phyloP scores from a whole-genome alignment of 73 alveolate species.

The Paramecium sexaurelia region DNA sequence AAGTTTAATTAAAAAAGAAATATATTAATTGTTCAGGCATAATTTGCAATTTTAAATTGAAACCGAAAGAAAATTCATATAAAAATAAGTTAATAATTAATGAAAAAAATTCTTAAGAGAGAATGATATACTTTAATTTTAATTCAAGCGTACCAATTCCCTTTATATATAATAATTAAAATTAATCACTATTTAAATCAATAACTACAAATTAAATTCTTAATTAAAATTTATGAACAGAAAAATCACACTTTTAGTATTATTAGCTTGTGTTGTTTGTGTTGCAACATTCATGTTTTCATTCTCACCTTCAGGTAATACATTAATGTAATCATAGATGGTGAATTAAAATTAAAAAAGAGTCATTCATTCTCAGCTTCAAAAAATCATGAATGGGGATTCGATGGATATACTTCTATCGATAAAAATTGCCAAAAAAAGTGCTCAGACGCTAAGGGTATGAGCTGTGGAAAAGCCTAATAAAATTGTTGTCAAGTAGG shows the following conservation, averaged over 20 bases:
- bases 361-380: background rate
- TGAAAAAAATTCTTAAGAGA: background rate
- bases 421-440: background rate
- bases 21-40: background rate
- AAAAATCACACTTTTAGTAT: background rate
- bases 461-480: background rate
- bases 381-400: constrained; percentile 18
- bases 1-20: background rate
- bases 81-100: background rate
- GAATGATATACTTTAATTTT: background rate
- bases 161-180: too few relatives aligned
- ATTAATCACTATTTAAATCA: background rate
- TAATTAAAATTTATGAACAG: background rate
- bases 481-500: background rate
- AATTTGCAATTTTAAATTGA: background rate
- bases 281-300: constrained; percentile 1
- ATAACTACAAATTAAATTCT: background rate
- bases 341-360: background rate
- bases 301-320: background rate
- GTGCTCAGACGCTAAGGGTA: background rate
- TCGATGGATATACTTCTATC: background rate
- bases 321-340: background rate
- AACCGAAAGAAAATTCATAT: constrained; percentile 19
- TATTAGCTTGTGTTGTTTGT: background rate
- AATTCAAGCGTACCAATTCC: too few relatives aligned